These are phyloP conservation scores for Scopulariopsis brevicaulis DNA, from an alignment of 2,329 filamentous ascomycete genomes.

Conservation along the genomic window DNA sequence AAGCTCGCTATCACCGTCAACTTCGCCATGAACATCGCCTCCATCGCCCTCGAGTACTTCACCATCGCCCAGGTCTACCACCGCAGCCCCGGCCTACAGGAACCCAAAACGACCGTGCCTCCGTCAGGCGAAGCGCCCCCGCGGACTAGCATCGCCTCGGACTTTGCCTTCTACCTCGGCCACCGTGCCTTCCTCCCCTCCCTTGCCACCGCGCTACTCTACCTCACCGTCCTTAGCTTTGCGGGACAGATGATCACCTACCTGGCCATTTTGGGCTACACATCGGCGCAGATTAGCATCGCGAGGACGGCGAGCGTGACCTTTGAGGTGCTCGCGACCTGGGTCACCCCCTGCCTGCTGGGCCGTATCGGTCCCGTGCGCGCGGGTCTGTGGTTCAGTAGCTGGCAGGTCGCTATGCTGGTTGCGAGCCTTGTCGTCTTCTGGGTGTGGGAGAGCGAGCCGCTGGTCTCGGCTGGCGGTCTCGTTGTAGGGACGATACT, in stretches of 20 bases:
- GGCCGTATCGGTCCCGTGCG: constrained; percentile 43
- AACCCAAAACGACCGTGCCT: not conserved
- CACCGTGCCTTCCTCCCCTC: constrained; percentile 50
- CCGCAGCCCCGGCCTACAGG: not conserved
- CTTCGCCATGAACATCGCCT: constrained; percentile 34
- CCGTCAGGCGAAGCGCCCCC: not conserved
- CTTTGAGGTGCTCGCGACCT: constrained; percentile 51
- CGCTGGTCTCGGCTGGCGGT: constrained; percentile 8
- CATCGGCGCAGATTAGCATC: constrained; percentile 36
- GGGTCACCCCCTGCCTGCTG: constrained; percentile 45
- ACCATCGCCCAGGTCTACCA: constrained; percentile 25
- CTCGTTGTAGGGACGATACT: constrained; percentile 13
- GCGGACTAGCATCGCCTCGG: constrained; percentile 7
- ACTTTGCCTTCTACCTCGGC: constrained; percentile 30
- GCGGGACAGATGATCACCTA: constrained; percentile 55
- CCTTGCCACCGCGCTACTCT: constrained; percentile 45
- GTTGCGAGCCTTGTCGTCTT: constrained; percentile 31
- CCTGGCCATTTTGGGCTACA: constrained; percentile 41
- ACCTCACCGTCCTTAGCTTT: constrained; percentile 49
- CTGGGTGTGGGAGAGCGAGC: constrained; percentile 12
- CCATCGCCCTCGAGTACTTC: constrained; percentile 38
- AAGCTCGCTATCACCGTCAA: constrained; percentile 34
- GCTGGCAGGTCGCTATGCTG: constrained; percentile 53
- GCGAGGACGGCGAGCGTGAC: constrained; percentile 39
- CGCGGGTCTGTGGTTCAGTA: constrained; percentile 60